Evolutionary conservation across 2,329 filamentous ascomycete genomes (phyloP).

Genomic region (Claviceps quebecensis): DNA sequence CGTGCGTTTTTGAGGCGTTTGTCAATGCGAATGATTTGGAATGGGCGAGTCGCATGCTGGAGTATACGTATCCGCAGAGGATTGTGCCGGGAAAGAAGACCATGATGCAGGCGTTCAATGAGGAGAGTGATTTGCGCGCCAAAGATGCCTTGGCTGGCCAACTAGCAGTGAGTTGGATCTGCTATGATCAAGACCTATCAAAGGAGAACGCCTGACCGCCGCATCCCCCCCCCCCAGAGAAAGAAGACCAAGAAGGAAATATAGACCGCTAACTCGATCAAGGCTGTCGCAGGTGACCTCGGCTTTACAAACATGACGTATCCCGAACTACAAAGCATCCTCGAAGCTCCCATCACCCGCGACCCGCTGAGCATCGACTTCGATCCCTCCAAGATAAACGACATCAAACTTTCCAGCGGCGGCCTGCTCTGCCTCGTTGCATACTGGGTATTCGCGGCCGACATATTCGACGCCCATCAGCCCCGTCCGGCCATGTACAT

Average conservation of each 20-base stretch:
- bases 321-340: conserved; percentile 31
- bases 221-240: too few species aligned
- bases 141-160: conserved; percentile 58
- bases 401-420: conserved; percentile 43
- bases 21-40: conserved; percentile 45
- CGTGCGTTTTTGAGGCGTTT: conserved; percentile 62
- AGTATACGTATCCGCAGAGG: conserved; percentile 51
- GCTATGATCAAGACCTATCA: too few species aligned
- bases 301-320: conserved; percentile 34
- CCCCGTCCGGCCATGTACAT: conserved; percentile 39
- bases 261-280: background rate
- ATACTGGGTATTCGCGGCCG: conserved; percentile 48
- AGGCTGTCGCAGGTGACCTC: conserved; percentile 51
- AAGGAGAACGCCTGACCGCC: too few species aligned
- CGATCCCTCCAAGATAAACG: conserved; percentile 31
- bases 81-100: conserved; percentile 48
- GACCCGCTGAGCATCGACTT: conserved; percentile 33
- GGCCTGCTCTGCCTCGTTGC: conserved; percentile 45
- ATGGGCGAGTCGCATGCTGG: conserved; percentile 52
- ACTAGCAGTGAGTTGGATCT: conserved; percentile 41
- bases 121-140: conserved; percentile 45
- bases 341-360: conserved; percentile 25
- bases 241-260: too few species aligned
- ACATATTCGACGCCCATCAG: conserved; percentile 44
- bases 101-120: conserved; percentile 48